These are phyloP conservation scores for Moelleriella libera DNA, from an alignment of 2,329 filamentous ascomycete genomes.

Conservation along the genomic window DNA sequence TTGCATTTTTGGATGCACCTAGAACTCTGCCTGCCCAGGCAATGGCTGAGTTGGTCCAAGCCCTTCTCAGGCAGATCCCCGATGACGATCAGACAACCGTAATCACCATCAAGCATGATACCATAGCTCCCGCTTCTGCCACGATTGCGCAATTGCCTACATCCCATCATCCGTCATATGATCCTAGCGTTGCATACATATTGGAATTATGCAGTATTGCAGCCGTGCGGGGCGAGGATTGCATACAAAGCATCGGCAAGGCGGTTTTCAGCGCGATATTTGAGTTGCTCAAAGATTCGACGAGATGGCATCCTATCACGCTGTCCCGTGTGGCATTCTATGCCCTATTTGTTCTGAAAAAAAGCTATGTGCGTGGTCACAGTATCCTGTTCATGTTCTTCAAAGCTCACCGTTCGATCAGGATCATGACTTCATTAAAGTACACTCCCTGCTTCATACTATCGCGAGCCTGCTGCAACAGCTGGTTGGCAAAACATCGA, in stretches of 20 bases:
- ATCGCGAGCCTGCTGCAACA: constrained; percentile 79
- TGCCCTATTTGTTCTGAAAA: constrained; percentile 64
- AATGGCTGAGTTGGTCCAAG: constrained; percentile 36
- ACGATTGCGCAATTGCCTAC: constrained; percentile 30
- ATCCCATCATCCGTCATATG: constrained; percentile 48
- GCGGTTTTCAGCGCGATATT: constrained; percentile 70
- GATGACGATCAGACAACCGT: constrained; percentile 66
- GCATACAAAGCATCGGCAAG: constrained; percentile 61
- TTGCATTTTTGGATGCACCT: neutral
- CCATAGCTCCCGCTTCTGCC: constrained; percentile 43
- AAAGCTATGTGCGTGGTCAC: constrained; percentile 60
- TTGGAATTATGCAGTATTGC: constrained; percentile 80
- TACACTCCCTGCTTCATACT: constrained; percentile 79
- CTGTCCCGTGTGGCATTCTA: constrained; percentile 80
- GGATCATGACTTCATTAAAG: constrained; percentile 83
- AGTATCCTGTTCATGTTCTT: neutral
- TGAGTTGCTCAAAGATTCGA: constrained; percentile 64
- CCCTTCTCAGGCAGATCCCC: constrained; percentile 71
- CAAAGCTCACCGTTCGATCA: constrained; percentile 20
- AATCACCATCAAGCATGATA: constrained; percentile 82
- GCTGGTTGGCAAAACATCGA: constrained; percentile 59
- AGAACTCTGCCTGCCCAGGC: constrained; percentile 23
- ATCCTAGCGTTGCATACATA: constrained; percentile 79
- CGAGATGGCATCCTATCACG: constrained; percentile 68
- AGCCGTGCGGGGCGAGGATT: constrained; percentile 60